A percentile compares a stretch with the other conserved stretches of the same genome.
phyloP scores from a whole-genome alignment of 192 early-diverging fungal genomes.

The Pecoramyces ruminantium region DNA sequence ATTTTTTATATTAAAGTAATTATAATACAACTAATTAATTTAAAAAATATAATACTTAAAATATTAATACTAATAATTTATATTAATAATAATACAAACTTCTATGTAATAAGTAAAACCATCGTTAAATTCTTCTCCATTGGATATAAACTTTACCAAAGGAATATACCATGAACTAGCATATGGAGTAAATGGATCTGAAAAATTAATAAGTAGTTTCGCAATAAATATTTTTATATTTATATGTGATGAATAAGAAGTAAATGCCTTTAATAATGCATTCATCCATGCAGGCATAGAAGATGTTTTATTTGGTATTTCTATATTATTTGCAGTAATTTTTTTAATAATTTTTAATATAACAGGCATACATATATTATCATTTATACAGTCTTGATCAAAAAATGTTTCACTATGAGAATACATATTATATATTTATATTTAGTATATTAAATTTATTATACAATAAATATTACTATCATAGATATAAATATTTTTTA shows the following conservation, averaged over 20 bases:
- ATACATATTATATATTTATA: no score
- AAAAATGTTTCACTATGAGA: neutral
- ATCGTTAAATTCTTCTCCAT: constrained; percentile 27
- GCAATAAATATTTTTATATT: constrained; percentile 46
- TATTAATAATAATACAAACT: constrained; percentile 11
- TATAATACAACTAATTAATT: no score
- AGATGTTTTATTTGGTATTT: neutral
- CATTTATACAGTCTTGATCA: neutral
- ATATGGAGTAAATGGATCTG: constrained; percentile 40
- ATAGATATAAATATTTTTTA: no score
- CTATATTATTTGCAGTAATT: neutral
- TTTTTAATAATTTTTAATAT: neutral
- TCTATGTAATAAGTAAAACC: constrained; percentile 55
- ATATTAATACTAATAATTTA: neutral
- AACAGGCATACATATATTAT: neutral
- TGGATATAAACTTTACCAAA: constrained; percentile 28
- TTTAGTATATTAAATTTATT: no score
- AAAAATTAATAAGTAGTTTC: constrained; percentile 43
- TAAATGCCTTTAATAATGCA: neutral
- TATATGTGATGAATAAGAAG: constrained; percentile 18
- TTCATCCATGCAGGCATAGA: neutral
- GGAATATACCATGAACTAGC: constrained; percentile 37
- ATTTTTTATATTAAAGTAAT: no score
- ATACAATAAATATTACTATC: no score
- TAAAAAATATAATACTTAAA: neutral